phyloP scores from a whole-genome alignment of 768 basidiomycete genomes.

The Tephrocybe sp. region DNA sequence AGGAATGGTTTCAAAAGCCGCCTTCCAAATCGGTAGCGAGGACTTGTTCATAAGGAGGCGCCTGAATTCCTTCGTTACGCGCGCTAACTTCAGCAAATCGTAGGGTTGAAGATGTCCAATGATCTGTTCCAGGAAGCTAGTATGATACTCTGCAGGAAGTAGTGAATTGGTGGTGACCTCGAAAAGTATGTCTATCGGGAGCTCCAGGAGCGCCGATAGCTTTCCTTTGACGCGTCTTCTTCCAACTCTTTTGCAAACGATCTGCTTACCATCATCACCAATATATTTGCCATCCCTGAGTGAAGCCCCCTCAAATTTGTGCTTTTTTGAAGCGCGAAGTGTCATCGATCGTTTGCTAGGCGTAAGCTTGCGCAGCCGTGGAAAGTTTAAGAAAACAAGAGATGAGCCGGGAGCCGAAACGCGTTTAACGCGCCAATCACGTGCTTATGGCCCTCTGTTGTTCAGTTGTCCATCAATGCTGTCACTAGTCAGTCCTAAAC shows the following conservation, averaged over 20 bases:
- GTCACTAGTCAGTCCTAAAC: no score
- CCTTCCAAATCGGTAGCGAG: background rate
- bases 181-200: slow-evolving; percentile 44
- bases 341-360: background rate
- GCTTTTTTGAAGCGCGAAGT: slow-evolving; percentile 13
- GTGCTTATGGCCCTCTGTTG: no score
- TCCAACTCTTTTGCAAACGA: background rate
- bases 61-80: background rate
- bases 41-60: background rate
- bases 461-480: no score
- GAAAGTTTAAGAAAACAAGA: background rate
- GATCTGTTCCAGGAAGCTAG: no score
- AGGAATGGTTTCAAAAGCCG: background rate
- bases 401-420: no score
- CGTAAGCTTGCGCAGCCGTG: background rate
- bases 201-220: slow-evolving; percentile 28
- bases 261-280: background rate
- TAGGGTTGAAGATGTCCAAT: background rate
- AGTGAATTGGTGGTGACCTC: no score
- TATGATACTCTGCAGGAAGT: no score
- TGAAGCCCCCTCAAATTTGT: slow-evolving; percentile 1
- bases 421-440: no score
- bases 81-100: slow-evolving; percentile 1
- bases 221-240: slow-evolving; percentile 24
- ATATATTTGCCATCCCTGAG: background rate